Percentiles rank a stretch among this genome's conserved stretches.
Conservation (phyloP, 1,139 yeast species). For the Taiozyma sp. region DNA sequence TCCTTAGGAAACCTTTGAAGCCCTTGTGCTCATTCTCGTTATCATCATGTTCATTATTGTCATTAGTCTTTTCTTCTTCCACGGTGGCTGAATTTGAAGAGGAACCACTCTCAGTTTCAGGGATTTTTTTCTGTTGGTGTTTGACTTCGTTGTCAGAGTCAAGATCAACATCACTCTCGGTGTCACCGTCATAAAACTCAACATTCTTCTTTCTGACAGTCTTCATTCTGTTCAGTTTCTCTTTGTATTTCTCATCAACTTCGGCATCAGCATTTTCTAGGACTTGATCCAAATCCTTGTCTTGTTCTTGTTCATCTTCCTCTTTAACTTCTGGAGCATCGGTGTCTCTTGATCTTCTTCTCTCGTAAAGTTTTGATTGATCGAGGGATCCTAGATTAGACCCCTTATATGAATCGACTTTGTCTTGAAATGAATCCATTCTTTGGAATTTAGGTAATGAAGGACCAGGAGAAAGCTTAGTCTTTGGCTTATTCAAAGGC, state of each 20-base stretch:
- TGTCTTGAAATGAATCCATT: constrained; percentile 8
- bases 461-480: constrained; percentile 11
- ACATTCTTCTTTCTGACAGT: constrained; percentile 10
- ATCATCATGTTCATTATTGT: constrained; percentile 1
- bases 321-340: constrained; percentile 1
- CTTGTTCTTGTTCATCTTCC: constrained; percentile 1
- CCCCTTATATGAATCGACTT: not conserved
- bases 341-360: constrained; percentile 16
- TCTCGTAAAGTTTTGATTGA: constrained; percentile 18
- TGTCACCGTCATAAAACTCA: constrained; percentile 15
- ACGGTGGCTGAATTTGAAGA: not conserved
- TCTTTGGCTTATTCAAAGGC: not conserved
- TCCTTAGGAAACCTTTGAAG: constrained; percentile 23
- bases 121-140: not conserved
- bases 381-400: not conserved
- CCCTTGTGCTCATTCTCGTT: constrained; percentile 14
- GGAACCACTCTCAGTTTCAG: not conserved
- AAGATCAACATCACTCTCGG: constrained; percentile 18
- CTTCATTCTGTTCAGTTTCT: constrained; percentile 13
- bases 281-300: not conserved
- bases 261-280: constrained; percentile 5
- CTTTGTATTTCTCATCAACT: constrained; percentile 11
- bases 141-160: constrained; percentile 6
- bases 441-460: constrained; percentile 20
- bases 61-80: not conserved